phyloP scores from a whole-genome alignment of 2,329 filamentous ascomycete species.

The Phialophora expanda region DNA sequence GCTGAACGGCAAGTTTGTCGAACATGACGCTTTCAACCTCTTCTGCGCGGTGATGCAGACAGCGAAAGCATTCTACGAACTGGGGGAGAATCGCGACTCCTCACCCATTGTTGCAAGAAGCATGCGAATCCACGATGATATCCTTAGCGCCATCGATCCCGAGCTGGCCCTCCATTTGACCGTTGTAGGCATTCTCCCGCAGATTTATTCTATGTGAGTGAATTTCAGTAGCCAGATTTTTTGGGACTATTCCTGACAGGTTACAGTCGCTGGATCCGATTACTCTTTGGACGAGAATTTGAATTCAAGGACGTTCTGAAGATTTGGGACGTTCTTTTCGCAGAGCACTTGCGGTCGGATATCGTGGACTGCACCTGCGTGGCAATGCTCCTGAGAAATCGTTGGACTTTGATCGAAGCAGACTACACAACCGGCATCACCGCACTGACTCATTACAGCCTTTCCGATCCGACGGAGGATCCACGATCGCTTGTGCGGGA shows the following conservation, averaged over 20 bases:
- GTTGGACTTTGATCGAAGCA: conserved; percentile 83
- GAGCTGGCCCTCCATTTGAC: conserved; percentile 80
- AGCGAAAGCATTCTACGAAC: conserved; percentile 85
- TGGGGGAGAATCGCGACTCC: conserved; percentile 58
- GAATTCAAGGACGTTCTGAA: conserved; percentile 81
- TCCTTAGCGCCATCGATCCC: conserved; percentile 79
- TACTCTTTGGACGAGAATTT: conserved; percentile 93
- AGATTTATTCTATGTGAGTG: conserved; percentile 89
- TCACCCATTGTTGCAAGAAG: conserved; percentile 84
- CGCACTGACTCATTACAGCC: conserved; percentile 81
- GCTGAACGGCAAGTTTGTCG: conserved; percentile 74
- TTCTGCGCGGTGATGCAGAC: conserved; percentile 88
- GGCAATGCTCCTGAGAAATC: conserved; percentile 87
- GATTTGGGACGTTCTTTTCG: conserved; percentile 91
- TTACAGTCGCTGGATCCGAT: conserved; percentile 82
- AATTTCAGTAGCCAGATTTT: too few species aligned
- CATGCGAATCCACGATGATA: conserved; percentile 81
- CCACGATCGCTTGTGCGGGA: conserved; percentile 85
- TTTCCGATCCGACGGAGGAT: conserved; percentile 64
- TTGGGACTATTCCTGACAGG: not conserved
- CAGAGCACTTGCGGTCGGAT: conserved; percentile 78
- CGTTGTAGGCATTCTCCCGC: conserved; percentile 86
- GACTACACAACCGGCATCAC: conserved; percentile 88
- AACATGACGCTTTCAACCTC: conserved; percentile 87
- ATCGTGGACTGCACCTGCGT: conserved; percentile 91